These are phyloP conservation scores for Groenewaldozyma sp. DNA, from an alignment of 1,139 yeast genomes.

Conservation along the genomic window DNA sequence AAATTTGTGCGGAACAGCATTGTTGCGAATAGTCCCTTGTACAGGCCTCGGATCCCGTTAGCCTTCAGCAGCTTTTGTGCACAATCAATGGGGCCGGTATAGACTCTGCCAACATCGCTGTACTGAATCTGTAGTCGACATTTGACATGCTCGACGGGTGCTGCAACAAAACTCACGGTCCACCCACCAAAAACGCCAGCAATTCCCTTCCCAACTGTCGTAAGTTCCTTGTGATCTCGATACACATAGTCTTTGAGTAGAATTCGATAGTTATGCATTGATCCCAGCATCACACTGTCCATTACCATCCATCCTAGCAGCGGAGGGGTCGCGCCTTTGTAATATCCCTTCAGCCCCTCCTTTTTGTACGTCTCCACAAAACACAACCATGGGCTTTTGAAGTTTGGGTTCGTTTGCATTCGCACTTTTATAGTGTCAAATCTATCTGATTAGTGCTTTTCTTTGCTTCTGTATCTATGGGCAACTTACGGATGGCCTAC, in stretches of 20 bases:
- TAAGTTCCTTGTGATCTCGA: conserved; percentile 39
- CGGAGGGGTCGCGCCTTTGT: conserved; percentile 89
- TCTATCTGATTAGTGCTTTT: background rate
- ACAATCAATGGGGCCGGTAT: conserved; percentile 76
- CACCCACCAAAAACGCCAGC: conserved; percentile 77
- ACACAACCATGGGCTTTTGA: conserved; percentile 79
- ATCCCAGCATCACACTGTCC: conserved; percentile 82
- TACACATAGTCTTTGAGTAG: conserved; percentile 39
- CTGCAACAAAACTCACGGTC: conserved; percentile 90
- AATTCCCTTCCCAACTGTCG: conserved; percentile 61
- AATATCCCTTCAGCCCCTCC: conserved; percentile 71
- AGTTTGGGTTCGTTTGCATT: conserved; percentile 69
- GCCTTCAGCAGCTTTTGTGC: conserved; percentile 37
- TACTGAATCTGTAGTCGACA: conserved; percentile 87
- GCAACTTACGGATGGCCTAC: conserved; percentile 70
- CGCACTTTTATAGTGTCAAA: conserved; percentile 90
- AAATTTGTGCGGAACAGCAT: conserved; percentile 83
- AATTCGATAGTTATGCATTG: conserved; percentile 67
- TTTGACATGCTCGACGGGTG: conserved; percentile 84
- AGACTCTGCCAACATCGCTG: conserved; percentile 59
- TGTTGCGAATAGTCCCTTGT: conserved; percentile 76
- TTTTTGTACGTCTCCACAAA: conserved; percentile 57
- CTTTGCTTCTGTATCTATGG: no score
- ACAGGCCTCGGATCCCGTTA: conserved; percentile 67
- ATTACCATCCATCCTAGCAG: conserved; percentile 86